Evolutionary conservation across 1,139 yeast species (phyloP).

Genomic region (Candida pseudocylindracea): DNA sequence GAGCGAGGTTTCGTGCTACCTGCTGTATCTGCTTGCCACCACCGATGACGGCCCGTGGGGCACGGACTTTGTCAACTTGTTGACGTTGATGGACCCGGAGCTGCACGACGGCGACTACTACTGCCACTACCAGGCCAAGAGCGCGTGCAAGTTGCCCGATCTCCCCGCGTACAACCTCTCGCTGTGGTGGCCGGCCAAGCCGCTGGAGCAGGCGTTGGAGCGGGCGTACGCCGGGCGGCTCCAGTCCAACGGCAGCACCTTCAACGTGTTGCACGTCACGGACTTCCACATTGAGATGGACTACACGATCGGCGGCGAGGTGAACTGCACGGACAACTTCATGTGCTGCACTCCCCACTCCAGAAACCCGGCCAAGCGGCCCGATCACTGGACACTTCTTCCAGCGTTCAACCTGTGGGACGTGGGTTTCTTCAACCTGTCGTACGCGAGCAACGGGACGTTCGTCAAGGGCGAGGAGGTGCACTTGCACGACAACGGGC

Average conservation of each 20-base stretch:
- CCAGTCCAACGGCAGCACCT: slow-evolving; percentile 7
- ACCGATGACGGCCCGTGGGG: too few species aligned
- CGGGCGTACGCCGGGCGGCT: slow-evolving; percentile 2
- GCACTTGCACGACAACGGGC: slow-evolving; percentile 9
- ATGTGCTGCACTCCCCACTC: slow-evolving; percentile 20
- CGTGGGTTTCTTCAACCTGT: slow-evolving; percentile 13
- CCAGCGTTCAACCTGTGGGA: slow-evolving; percentile 8
- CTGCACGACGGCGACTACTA: slow-evolving; percentile 2
- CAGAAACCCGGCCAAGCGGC: slow-evolving; percentile 1
- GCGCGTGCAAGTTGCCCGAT: slow-evolving; percentile 3
- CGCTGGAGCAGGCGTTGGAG: slow-evolving; percentile 1
- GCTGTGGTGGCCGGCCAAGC: slow-evolving; percentile 4
- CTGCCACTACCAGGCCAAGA: slow-evolving; percentile 4
- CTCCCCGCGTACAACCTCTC: slow-evolving; percentile 2
- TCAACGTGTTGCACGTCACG: slow-evolving; percentile 43
- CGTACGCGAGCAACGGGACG: slow-evolving; percentile 10
- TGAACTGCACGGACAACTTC: slow-evolving; percentile 25
- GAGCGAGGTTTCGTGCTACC: too few species aligned
- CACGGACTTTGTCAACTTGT: too few species aligned
- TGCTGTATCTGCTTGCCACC: too few species aligned
- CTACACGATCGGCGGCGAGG: slow-evolving; percentile 34
- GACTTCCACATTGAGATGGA: slow-evolving; percentile 42
- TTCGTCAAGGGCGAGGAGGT: slow-evolving; percentile 15
- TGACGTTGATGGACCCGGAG: too few species aligned
- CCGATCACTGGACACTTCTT: too few species aligned